Evolutionary conservation across 139 green algal genomes (phyloP).

Genomic region (Zygnema circumcarinatum): DNA sequence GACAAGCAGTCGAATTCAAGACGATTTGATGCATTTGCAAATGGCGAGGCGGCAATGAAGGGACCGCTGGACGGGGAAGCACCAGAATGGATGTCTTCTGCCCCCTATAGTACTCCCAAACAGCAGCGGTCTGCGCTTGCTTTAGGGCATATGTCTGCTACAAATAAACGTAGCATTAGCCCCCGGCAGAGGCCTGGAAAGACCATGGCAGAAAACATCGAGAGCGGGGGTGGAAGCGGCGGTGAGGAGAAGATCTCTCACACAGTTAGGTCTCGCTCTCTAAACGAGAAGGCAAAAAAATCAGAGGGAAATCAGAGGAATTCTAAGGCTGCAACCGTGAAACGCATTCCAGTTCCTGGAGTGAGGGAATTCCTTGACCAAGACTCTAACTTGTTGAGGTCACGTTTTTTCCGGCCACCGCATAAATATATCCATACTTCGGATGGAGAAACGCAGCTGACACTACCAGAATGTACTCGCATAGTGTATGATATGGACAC

Average conservation of each 20-base stretch:
- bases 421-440: background rate
- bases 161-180: background rate
- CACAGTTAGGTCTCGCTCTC: conserved; percentile 36
- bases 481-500: conserved; percentile 55
- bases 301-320: conserved; percentile 11
- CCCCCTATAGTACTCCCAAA: too few species aligned
- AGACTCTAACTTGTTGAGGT: background rate
- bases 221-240: background rate
- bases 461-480: conserved; percentile 4
- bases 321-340: background rate
- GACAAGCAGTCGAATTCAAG: background rate
- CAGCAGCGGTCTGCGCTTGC: background rate
- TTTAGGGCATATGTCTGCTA: background rate
- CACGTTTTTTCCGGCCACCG: background rate
- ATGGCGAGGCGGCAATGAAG: background rate
- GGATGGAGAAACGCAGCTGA: conserved; percentile 9
- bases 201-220: background rate
- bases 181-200: background rate
- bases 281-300: conserved; percentile 23
- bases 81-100: background rate
- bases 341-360: conserved; percentile 12
- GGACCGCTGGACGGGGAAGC: background rate
- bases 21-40: background rate
- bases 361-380: conserved; percentile 12
- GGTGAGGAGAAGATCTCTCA: conserved; percentile 56